These are phyloP conservation scores for Wallacemonas rigidus DNA, from an alignment of 208 protist species.

Conservation along the genomic window DNA sequence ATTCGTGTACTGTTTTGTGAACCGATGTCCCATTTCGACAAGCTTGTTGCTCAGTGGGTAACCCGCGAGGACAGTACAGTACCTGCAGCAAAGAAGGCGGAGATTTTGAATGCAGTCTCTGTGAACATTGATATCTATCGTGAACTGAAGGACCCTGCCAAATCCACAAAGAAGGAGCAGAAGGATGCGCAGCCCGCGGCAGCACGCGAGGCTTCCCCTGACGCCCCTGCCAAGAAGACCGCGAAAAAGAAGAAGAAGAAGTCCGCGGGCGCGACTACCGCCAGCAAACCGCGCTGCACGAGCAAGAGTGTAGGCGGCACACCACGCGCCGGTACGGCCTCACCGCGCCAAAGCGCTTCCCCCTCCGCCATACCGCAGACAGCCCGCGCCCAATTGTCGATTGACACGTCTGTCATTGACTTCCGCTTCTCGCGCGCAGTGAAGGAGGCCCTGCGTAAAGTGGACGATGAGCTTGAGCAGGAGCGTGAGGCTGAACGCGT, in stretches of 20 bases:
- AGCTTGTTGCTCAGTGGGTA: conserved; percentile 57
- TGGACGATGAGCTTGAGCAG: conserved; percentile 10
- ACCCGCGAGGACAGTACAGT: conserved; percentile 28
- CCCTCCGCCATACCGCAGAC: conserved; percentile 3
- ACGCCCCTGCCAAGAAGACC: conserved; percentile 11
- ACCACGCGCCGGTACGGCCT: not conserved
- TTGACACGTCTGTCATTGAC: conserved; percentile 14
- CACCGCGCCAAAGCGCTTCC: conserved; percentile 7
- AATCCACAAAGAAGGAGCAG: conserved; percentile 3
- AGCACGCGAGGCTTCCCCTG: not conserved
- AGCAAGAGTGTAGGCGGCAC: conserved; percentile 15
- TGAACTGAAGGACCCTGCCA: conserved; percentile 28
- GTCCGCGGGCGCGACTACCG: not conserved
- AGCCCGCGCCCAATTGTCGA: conserved; percentile 1
- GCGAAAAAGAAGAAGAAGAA: conserved; percentile 20
- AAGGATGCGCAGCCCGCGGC: not conserved
- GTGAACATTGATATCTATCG: conserved; percentile 53
- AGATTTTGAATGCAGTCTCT: conserved; percentile 53
- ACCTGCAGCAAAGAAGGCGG: conserved; percentile 31
- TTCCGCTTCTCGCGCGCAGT: conserved; percentile 14
- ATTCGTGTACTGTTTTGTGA: too few relatives aligned
- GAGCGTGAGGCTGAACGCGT: not conserved
- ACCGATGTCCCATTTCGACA: conserved; percentile 79
- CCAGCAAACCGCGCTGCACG: not conserved
- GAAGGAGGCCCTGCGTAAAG: conserved; percentile 15